These are phyloP conservation scores for Plasmodium gonderi DNA, from an alignment of 169 alveolate genomes.

Conservation along the genomic window DNA sequence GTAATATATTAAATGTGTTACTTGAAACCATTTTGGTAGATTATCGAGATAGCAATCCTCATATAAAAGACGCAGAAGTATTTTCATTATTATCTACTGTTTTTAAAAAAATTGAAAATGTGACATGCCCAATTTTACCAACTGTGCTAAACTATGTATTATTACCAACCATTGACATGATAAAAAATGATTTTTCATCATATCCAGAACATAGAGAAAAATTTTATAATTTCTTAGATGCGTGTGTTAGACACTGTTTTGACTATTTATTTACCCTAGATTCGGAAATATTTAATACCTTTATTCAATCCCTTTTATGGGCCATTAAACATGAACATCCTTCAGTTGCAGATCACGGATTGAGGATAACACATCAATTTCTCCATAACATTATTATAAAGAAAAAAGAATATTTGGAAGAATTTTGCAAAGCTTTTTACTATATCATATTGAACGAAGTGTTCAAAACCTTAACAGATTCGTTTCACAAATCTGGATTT, in stretches of 20 bases:
- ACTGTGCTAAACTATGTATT: slow-evolving; percentile 89
- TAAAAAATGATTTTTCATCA: slow-evolving; percentile 91
- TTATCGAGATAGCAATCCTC: slow-evolving; percentile 81
- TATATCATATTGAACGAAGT: slow-evolving; percentile 88
- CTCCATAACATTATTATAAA: slow-evolving; percentile 78
- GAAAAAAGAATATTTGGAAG: slow-evolving; percentile 78
- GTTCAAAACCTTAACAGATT: slow-evolving; percentile 90
- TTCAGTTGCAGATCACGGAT: slow-evolving; percentile 92
- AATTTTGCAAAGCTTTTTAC: slow-evolving; percentile 88
- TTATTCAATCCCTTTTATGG: slow-evolving; percentile 90
- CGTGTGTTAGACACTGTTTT: slow-evolving; percentile 87
- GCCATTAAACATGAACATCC: slow-evolving; percentile 94
- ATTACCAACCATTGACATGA: slow-evolving; percentile 91
- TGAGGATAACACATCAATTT: slow-evolving; percentile 85
- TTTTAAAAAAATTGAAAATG: slow-evolving; percentile 81
- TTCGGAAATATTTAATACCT: slow-evolving; percentile 85
- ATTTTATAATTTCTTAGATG: slow-evolving; percentile 88
- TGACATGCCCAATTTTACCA: slow-evolving; percentile 84
- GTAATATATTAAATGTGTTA: slow-evolving; percentile 76
- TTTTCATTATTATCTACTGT: slow-evolving; percentile 80
- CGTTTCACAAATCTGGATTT: slow-evolving; percentile 93
- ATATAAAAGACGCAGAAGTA: slow-evolving; percentile 85
- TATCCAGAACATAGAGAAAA: slow-evolving; percentile 93
- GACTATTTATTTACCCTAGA: slow-evolving; percentile 86
- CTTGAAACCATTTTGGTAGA: slow-evolving; percentile 78